Conservation (phyloP, 106 monocot species). For the Phalaenopsis equestris region DNA sequence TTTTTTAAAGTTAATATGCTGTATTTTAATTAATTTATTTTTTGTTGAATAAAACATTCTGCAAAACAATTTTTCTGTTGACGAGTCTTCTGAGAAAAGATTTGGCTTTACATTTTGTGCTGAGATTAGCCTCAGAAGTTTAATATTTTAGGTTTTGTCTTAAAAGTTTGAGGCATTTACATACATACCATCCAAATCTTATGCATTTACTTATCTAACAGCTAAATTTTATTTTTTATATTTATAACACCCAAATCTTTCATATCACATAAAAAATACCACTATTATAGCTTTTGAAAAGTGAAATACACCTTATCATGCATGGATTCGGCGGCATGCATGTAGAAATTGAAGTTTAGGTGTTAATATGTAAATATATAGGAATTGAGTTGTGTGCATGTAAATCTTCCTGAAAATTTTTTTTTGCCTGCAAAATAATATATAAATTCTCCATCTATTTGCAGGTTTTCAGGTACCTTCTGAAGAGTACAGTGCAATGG, state of each 20-base stretch:
- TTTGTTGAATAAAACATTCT: neutral
- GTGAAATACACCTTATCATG: too few species aligned
- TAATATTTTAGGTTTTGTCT: neutral
- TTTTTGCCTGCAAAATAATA: neutral
- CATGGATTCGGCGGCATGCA: too few species aligned
- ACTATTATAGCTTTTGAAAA: too few species aligned
- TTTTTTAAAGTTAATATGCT: neutral
- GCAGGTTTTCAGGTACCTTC: conserved; percentile 23
- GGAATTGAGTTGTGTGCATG: too few species aligned
- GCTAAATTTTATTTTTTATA: too few species aligned
- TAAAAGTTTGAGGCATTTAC: neutral
- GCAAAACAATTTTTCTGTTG: neutral
- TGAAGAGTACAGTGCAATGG: conserved; percentile 14
- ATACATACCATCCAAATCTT: too few species aligned
- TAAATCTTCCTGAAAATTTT: neutral
- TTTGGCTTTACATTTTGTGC: neutral
- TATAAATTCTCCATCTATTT: conserved; percentile 10
- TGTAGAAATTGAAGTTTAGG: too few species aligned
- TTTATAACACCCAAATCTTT: too few species aligned
- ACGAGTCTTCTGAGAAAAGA: neutral
- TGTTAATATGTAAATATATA: too few species aligned
- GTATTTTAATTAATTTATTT: neutral
- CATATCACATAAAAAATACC: too few species aligned
- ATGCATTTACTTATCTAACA: too few species aligned
- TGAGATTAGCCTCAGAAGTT: neutral